These are phyloP conservation scores for Opeltia flavorubescens DNA, from an alignment of 495 filamentous ascomycete genomes.

Conservation along the genomic window DNA sequence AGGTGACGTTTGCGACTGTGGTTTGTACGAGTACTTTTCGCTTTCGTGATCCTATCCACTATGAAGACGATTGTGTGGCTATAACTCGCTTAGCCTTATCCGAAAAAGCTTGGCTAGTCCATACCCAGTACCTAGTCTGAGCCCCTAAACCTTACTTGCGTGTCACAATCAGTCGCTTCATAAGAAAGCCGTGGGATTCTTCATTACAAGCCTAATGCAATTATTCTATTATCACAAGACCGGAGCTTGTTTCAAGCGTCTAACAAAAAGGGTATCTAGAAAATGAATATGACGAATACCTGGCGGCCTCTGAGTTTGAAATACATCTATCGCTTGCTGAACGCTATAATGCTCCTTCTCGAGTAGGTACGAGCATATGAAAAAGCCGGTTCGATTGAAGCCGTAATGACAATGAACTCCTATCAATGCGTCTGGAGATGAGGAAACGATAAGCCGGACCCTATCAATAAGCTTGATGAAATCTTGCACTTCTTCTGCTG, in stretches of 20 bases:
- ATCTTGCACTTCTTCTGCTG: conserved; percentile 53
- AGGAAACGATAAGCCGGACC: conserved; percentile 28
- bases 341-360: conserved; percentile 61
- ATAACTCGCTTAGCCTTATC: conserved; percentile 4
- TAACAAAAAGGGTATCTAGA: conserved; percentile 68
- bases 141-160: no score
- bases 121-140: no score
- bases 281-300: conserved; percentile 89
- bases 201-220: no score
- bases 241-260: no score
- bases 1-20: conserved; percentile 22
- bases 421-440: conserved; percentile 29
- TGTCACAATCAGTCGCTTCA: no score
- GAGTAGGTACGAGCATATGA: conserved; percentile 82
- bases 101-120: background rate
- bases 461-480: conserved; percentile 72
- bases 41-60: background rate
- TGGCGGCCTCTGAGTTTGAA: conserved; percentile 55
- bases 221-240: no score
- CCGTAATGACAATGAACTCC: conserved; percentile 95
- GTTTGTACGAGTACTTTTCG: background rate
- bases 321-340: conserved; percentile 68
- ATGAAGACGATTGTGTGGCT: conserved; percentile 1
- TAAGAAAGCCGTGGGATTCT: no score
- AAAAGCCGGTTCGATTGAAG: conserved; percentile 82